phyloP scores from a whole-genome alignment of 164 flowering plant species.

The Magnolia changhungtana region DNA sequence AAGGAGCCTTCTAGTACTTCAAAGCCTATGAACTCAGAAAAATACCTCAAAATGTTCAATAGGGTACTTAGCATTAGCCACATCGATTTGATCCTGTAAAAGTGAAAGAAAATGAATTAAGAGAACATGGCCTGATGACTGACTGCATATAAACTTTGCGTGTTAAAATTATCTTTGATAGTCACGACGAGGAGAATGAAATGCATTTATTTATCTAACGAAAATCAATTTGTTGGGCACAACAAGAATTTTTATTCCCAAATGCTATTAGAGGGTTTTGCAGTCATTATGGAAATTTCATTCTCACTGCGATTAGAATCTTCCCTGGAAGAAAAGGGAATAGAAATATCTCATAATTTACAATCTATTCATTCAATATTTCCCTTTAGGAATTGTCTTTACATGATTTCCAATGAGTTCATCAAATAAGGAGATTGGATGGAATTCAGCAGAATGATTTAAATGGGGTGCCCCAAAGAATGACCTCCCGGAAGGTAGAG shows the following conservation, averaged over 20 bases:
- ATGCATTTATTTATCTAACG: too few relatives aligned
- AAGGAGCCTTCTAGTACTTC: not conserved
- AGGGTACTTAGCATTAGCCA: slow-evolving; percentile 74
- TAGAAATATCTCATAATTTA: slow-evolving; percentile 1
- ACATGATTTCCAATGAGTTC: not conserved
- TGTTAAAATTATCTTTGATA: too few relatives aligned
- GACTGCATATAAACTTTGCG: not conserved
- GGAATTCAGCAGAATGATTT: too few relatives aligned
- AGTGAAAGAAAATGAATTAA: slow-evolving; percentile 1
- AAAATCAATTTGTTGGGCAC: too few relatives aligned
- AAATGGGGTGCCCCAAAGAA: too few relatives aligned
- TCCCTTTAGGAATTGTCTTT: not conserved
- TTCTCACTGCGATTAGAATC: slow-evolving; percentile 2
- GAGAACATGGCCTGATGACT: not conserved
- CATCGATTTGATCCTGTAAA: slow-evolving; percentile 82
- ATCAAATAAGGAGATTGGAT: too few relatives aligned
- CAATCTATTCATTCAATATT: not conserved
- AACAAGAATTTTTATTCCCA: not conserved
- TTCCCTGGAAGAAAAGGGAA: not conserved
- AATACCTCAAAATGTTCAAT: slow-evolving; percentile 82
- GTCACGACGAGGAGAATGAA: not conserved
- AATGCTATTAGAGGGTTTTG: slow-evolving; percentile 3
- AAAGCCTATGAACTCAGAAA: slow-evolving; percentile 9
- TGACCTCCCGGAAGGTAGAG: too few relatives aligned
- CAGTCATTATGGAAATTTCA: slow-evolving; percentile 5